Evolutionary conservation across 257 asterid genomes (phyloP).

Genomic region (Scutellaria baicalensis): DNA sequence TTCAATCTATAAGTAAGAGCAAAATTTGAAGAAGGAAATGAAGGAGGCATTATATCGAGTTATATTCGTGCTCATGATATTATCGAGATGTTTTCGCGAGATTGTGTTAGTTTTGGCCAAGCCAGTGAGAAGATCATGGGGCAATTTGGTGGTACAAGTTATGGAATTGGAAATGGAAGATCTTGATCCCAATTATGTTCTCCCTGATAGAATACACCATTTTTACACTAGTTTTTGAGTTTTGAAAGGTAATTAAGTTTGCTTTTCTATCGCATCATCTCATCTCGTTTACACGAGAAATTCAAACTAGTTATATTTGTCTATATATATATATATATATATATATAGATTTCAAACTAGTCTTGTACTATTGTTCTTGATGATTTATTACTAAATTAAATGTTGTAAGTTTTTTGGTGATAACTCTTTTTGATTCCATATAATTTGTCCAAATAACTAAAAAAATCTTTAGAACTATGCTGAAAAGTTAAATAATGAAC

Average conservation of each 20-base stretch:
- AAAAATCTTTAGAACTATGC: no score
- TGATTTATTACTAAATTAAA: no score
- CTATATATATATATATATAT: no score
- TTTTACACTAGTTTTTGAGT: background rate
- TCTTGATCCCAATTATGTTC: conserved; percentile 6
- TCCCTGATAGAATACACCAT: conserved; percentile 1
- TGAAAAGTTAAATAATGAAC: no score
- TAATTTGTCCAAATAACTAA: no score
- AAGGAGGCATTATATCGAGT: background rate
- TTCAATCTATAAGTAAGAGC: background rate
- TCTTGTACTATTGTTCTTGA: no score
- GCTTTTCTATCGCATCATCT: background rate
- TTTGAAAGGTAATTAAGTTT: background rate
- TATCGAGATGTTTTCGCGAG: background rate
- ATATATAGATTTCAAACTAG: no score
- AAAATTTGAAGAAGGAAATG: background rate
- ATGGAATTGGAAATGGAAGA: conserved; percentile 10
- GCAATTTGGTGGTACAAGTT: background rate
- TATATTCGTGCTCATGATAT: background rate
- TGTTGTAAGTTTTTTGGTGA: no score
- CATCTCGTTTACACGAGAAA: background rate
- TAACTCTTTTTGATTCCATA: no score
- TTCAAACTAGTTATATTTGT: no score
- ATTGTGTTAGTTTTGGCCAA: background rate
- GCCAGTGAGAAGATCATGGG: conserved; percentile 6